phyloP scores from a whole-genome alignment of 1,284 basidiomycete species.

The Malassezia caprae region DNA sequence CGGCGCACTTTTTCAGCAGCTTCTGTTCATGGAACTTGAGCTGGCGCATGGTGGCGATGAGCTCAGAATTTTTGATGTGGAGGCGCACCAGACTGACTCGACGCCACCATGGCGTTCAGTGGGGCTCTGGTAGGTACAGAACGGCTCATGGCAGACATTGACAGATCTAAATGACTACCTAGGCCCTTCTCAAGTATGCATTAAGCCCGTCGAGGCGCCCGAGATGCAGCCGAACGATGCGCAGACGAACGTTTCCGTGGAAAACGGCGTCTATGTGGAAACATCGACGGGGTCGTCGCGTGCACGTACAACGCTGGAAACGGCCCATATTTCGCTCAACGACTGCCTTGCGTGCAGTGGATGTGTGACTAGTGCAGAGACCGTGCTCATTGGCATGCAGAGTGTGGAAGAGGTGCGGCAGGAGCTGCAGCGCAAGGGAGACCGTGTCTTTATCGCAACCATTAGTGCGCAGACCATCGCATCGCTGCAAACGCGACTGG shows the following conservation, averaged over 20 bases:
- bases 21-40: slow-evolving; percentile 47
- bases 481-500: slow-evolving; percentile 53
- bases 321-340: slow-evolving; percentile 83
- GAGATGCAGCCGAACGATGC: slow-evolving; percentile 1
- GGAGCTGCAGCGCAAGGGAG: slow-evolving; percentile 18
- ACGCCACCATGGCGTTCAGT: slow-evolving; percentile 66
- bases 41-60: slow-evolving; percentile 33
- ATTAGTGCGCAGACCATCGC: slow-evolving; percentile 79
- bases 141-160: slow-evolving; percentile 47
- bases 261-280: slow-evolving; percentile 71
- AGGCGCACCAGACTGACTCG: not conserved
- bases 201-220: slow-evolving; percentile 68
- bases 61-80: not conserved
- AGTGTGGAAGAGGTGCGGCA: slow-evolving; percentile 80
- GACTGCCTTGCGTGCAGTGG: slow-evolving; percentile 92
- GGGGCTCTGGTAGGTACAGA: slow-evolving; percentile 59
- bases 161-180: slow-evolving; percentile 98
- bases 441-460: slow-evolving; percentile 29
- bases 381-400: slow-evolving; percentile 90
- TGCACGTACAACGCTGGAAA: slow-evolving; percentile 36
- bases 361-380: slow-evolving; percentile 96
- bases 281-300: slow-evolving; percentile 16
- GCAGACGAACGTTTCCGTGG: slow-evolving; percentile 74
- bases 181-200: slow-evolving; percentile 90
- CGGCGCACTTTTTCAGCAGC: slow-evolving; percentile 45